Evolutionary conservation across 768 basidiomycete species (phyloP).

Genomic region (Tylopilus cervinicoccineus): DNA sequence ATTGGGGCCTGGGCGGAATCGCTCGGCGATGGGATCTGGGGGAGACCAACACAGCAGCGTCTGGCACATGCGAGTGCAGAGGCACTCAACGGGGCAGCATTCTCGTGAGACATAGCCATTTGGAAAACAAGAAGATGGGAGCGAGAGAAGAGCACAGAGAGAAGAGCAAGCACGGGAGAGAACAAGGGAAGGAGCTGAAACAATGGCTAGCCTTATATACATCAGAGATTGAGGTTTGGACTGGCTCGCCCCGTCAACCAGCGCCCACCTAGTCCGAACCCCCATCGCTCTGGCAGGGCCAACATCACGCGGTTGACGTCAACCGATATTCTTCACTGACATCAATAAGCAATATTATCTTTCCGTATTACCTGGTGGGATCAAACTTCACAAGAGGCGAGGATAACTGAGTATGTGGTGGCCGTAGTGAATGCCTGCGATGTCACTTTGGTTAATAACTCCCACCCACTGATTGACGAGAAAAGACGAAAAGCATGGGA

Average conservation of each 20-base stretch:
- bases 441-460: constrained; percentile 2
- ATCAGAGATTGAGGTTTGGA: neutral
- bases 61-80: constrained; percentile 1
- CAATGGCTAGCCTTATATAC: constrained; percentile 4
- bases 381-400: neutral
- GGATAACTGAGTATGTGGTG: constrained; percentile 2
- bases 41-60: neutral
- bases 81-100: neutral
- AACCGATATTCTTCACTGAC: neutral
- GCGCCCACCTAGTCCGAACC: neutral
- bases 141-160: neutral
- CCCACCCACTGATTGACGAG: neutral
- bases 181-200: constrained; percentile 1
- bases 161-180: neutral
- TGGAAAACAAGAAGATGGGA: neutral
- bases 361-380: constrained; percentile 1
- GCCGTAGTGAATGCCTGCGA: neutral
- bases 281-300: neutral
- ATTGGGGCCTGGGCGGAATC: neutral
- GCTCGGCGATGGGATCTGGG: neutral
- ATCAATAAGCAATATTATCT: neutral
- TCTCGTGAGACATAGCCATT: constrained; percentile 3
- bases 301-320: neutral
- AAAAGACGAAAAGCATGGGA: constrained; percentile 5
- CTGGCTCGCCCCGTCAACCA: neutral